Evolutionary conservation across 352 stramenopile species (phyloP).

Genomic region (Hyaloperonospora brassicae): DNA sequence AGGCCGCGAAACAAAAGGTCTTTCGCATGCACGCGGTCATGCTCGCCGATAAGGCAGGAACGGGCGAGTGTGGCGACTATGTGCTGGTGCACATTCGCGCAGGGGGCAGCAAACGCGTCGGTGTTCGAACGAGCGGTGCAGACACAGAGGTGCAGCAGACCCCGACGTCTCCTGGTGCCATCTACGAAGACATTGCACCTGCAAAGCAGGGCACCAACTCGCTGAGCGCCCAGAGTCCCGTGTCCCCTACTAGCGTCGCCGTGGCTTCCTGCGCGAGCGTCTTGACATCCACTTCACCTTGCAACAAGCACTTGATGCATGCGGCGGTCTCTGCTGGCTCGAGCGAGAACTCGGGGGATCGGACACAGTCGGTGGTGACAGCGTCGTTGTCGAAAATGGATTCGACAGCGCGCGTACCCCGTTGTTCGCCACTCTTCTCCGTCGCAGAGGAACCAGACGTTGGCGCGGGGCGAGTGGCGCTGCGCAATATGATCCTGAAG

Average conservation of each 20-base stretch:
- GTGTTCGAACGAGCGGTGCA: constrained; percentile 34
- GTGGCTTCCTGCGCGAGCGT: constrained; percentile 38
- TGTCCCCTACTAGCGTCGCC: constrained; percentile 31
- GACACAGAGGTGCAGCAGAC: constrained; percentile 17
- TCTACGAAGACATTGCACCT: neutral
- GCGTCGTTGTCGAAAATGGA: constrained; percentile 11
- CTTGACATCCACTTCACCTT: constrained; percentile 33
- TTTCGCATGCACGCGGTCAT: constrained; percentile 79
- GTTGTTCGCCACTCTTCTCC: constrained; percentile 26
- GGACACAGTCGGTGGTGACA: constrained; percentile 8
- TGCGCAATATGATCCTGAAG: constrained; percentile 49
- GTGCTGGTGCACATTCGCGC: constrained; percentile 72
- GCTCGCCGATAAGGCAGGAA: constrained; percentile 43
- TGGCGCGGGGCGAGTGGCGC: constrained; percentile 26
- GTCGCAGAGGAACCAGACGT: constrained; percentile 24
- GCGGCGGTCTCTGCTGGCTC: constrained; percentile 20
- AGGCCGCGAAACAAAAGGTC: constrained; percentile 62
- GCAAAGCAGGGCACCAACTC: constrained; percentile 13
- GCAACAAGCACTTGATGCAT: constrained; percentile 40
- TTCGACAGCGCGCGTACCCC: constrained; percentile 14
- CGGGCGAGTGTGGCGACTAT: constrained; percentile 41
- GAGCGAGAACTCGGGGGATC: constrained; percentile 10
- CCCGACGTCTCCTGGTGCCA: constrained; percentile 14
- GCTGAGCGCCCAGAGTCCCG: constrained; percentile 22
- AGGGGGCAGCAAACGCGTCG: constrained; percentile 59